Evolutionary conservation across 1,139 yeast genomes (phyloP).

Genomic region (Sugiyamaella pinicola): DNA sequence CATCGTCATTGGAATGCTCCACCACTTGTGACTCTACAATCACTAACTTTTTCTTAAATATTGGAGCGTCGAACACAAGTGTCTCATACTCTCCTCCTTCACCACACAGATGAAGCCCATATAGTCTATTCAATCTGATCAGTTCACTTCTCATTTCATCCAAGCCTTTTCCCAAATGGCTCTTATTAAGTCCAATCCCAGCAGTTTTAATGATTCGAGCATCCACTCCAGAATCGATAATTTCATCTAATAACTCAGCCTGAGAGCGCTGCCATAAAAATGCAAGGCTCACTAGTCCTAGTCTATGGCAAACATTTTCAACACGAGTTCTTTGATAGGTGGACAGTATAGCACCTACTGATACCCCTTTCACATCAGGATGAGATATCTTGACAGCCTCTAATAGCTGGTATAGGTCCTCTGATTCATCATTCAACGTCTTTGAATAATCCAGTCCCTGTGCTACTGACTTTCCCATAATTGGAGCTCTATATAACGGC

Average conservation of each 20-base stretch:
- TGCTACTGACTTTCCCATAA: conserved; percentile 64
- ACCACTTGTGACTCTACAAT: conserved; percentile 50
- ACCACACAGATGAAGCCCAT: conserved; percentile 92
- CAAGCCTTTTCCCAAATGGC: conserved; percentile 69
- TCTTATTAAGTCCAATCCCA: conserved; percentile 72
- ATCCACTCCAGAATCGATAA: conserved; percentile 71
- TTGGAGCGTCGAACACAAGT: conserved; percentile 84
- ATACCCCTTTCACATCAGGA: conserved; percentile 81
- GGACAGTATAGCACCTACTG: conserved; percentile 94
- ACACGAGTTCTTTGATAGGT: conserved; percentile 92
- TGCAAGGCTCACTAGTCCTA: conserved; percentile 68
- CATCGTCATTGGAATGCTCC: conserved; percentile 59
- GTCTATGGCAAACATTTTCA: conserved; percentile 79
- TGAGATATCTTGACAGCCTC: conserved; percentile 50
- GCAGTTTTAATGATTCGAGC: conserved; percentile 92
- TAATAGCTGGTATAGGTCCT: conserved; percentile 65
- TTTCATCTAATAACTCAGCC: conserved; percentile 73
- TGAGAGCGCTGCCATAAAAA: conserved; percentile 92
- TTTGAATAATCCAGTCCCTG: conserved; percentile 65
- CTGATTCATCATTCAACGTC: conserved; percentile 80
- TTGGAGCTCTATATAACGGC: conserved; percentile 75
- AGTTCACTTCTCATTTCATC: conserved; percentile 63
- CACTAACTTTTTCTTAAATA: conserved; percentile 61
- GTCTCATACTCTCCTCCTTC: conserved; percentile 99
- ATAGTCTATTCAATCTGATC: conserved; percentile 58